phyloP scores from a whole-genome alignment of 805 yeast genomes.

The Metschnikowia continentalis region DNA sequence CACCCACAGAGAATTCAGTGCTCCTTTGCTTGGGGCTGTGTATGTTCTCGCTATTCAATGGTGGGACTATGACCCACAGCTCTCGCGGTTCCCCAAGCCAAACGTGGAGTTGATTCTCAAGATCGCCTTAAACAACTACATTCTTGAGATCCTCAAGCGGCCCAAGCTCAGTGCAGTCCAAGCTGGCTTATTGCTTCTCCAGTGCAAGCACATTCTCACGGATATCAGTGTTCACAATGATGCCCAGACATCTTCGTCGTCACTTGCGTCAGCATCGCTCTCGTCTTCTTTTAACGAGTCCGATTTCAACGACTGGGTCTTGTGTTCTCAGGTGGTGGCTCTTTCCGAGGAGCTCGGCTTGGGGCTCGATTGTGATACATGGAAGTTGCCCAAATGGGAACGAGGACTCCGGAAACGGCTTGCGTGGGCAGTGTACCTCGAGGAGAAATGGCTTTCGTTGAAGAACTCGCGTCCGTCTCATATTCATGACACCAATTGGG shows the following conservation, averaged over 20 bases:
- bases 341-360: conserved; percentile 87
- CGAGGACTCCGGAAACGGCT: conserved; percentile 79
- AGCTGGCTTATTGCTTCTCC: conserved; percentile 76
- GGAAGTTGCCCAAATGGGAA: conserved; percentile 97
- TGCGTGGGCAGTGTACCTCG: conserved; percentile 94
- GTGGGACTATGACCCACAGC: conserved; percentile 87
- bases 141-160: conserved; percentile 71
- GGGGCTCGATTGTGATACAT: conserved; percentile 82
- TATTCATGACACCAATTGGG: conserved; percentile 72
- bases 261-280: conserved; percentile 16
- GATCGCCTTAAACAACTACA: conserved; percentile 60
- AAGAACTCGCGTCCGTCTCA: conserved; percentile 85
- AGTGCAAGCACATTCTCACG: conserved; percentile 46
- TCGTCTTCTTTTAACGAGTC: conserved; percentile 24
- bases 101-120: conserved; percentile 49
- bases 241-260: conserved; percentile 12
- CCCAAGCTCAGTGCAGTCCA: conserved; percentile 91
- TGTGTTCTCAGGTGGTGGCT: conserved; percentile 83
- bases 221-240: conserved; percentile 4
- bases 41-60: conserved; percentile 85
- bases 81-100: conserved; percentile 75
- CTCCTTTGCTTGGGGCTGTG: conserved; percentile 87
- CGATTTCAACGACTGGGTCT: conserved; percentile 71
- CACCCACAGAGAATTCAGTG: conserved; percentile 87
- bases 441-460: conserved; percentile 86